A percentile compares a stretch with the other conserved stretches of the same genome.
Evolutionary conservation across 306 rosid genomes (phyloP).

Genomic region (Mucuna pruriens): DNA sequence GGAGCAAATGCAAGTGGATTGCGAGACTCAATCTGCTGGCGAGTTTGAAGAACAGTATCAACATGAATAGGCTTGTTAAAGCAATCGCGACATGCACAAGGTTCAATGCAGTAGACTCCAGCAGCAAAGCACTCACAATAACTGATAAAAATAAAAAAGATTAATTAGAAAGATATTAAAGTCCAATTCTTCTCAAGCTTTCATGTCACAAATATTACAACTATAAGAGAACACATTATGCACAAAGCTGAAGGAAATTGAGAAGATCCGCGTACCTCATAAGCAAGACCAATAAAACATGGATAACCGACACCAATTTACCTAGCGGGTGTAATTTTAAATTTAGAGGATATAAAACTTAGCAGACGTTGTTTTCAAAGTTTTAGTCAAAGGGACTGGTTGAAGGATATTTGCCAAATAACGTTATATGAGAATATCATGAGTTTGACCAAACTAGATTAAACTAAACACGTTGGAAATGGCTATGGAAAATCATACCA

Average conservation of each 20-base stretch:
- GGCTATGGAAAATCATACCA: neutral
- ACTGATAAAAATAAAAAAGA: constrained; percentile 46
- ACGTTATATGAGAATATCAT: neutral
- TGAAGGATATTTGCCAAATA: neutral
- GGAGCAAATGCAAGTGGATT: constrained; percentile 96
- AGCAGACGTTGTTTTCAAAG: neutral
- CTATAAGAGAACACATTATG: neutral
- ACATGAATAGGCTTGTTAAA: constrained; percentile 84
- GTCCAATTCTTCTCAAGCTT: neutral
- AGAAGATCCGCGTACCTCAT: neutral
- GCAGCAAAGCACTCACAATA: constrained; percentile 96
- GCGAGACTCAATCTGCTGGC: constrained; percentile 85
- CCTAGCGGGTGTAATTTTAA: neutral
- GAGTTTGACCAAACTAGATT: neutral
- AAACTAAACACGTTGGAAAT: neutral
- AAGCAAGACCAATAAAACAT: constrained; percentile 1
- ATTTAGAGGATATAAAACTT: neutral
- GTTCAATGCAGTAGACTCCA: constrained; percentile 88
- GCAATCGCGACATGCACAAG: constrained; percentile 85
- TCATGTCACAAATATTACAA: neutral
- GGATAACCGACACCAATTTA: neutral
- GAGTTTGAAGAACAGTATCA: constrained; percentile 79
- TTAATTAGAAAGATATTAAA: neutral
- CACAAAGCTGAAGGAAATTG: neutral
- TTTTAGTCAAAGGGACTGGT: neutral